Conservation (phyloP, 2,329 filamentous ascomycete species). For the Ilyonectria mors-panacis region DNA sequence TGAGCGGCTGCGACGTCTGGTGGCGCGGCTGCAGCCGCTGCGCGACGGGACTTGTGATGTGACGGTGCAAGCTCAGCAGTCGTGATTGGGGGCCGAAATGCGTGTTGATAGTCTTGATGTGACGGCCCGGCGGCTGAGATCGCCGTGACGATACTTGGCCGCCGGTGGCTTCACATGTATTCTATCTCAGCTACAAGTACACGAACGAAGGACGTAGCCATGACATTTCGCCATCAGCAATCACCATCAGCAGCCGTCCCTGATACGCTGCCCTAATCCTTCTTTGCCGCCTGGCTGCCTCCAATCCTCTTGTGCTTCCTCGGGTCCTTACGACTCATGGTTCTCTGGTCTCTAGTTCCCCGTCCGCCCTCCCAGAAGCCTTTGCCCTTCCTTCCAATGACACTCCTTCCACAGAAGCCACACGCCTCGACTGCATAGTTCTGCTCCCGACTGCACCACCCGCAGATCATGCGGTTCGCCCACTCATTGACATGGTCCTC, state of each 20-base stretch:
- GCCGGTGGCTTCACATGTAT: slow-evolving; percentile 16
- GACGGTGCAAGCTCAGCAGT: slow-evolving; percentile 4
- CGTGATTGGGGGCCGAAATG: slow-evolving; percentile 27
- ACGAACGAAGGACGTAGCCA: neutral
- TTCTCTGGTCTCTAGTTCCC: slow-evolving; percentile 78
- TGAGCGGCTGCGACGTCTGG: slow-evolving; percentile 25
- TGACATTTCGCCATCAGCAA: neutral
- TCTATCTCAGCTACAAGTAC: slow-evolving; percentile 13
- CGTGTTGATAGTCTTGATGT: slow-evolving; percentile 4
- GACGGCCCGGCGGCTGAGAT: slow-evolving; percentile 8
- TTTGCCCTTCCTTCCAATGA: slow-evolving; percentile 75
- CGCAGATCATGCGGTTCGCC: slow-evolving; percentile 88
- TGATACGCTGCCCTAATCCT: slow-evolving; percentile 15
- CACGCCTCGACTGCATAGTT: slow-evolving; percentile 84
- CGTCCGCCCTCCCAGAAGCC: slow-evolving; percentile 93
- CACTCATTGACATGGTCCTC: slow-evolving; percentile 84
- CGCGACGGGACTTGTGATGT: slow-evolving; percentile 26
- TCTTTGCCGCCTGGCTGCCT: slow-evolving; percentile 40
- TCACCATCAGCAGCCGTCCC: slow-evolving; percentile 5
- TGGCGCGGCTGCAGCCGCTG: slow-evolving; percentile 28
- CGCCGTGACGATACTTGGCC: slow-evolving; percentile 2
- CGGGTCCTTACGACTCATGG: slow-evolving; percentile 84
- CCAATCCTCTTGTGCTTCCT: slow-evolving; percentile 78
- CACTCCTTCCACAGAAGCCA: slow-evolving; percentile 77
- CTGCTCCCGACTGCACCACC: slow-evolving; percentile 85